Evolutionary conservation across 202 grass and related monocot genomes (phyloP), one percentile per base, ranked within the genome.

Genomic region (Setaria viridis): DNA sequence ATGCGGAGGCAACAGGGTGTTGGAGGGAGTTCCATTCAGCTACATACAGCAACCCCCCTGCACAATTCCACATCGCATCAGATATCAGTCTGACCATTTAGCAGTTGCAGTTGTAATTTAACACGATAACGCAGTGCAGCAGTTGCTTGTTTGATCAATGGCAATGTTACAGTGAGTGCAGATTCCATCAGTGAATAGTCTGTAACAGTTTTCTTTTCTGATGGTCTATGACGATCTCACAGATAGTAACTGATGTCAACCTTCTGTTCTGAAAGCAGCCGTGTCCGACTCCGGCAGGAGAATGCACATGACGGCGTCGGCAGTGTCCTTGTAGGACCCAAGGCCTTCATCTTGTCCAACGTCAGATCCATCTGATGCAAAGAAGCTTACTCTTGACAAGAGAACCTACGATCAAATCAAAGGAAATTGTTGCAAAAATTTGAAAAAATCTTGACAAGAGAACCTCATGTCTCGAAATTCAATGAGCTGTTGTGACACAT

Each of bases 21-120:
- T 97, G 95, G 11, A 97, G 87, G 0, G 92, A 89, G 78, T 91
- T 89, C 92, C 88, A 97, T 37, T 94, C 81, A 2, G 91, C 84
- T 6, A 94, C 87, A 48, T 91, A 94, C 41, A 97, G 14, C 86
- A 97, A 74, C 0, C 95, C 92, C 2, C 88, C 90, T 97, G 84
- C 62, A 86, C 29, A 5, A 55, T 46, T n/a, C 41, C 30, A 50
- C 43, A 29, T 48, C n/a, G 62, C 63, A 10, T 80, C 78, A 68
- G 7, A 21, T 35, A 39, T 54, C 62, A 41, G 9, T 19, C 50
- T 39, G 11, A 4, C 9, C n/a, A 30, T 29, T 42, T 30, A 62
- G 41, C 41, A 70, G 25, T 47, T 43, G 41, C 41, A 70, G 25
- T 47, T 43, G 4, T 35, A 13, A 11, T 15, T 15, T 33, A 12